Evolutionary conservation across 768 basidiomycete genomes (phyloP).

Genomic region (Rhodotorula paludigena): DNA sequence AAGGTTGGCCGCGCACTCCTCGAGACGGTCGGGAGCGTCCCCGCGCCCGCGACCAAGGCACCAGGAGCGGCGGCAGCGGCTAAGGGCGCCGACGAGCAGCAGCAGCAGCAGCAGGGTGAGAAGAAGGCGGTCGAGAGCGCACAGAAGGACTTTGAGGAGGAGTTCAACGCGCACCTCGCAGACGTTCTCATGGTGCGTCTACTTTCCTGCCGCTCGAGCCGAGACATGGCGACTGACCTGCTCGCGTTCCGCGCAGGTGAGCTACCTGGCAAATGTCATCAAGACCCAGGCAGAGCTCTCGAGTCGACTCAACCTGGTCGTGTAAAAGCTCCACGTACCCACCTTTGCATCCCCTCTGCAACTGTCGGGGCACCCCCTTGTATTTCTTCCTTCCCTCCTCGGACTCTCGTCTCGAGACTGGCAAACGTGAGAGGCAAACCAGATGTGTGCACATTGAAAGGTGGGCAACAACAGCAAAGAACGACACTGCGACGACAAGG

Average conservation of each 20-base stretch:
- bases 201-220: background rate
- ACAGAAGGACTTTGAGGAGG: constrained; percentile 47
- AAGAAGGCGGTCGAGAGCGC: constrained; percentile 45
- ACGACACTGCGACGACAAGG: no score
- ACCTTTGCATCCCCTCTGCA: no score
- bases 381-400: no score
- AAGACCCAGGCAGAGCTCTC: constrained; percentile 74
- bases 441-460: no score
- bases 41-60: constrained; percentile 46
- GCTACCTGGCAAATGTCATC: constrained; percentile 87
- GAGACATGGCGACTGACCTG: background rate
- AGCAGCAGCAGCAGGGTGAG: background rate
- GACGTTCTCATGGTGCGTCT: constrained; percentile 69
- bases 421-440: no score
- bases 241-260: constrained; percentile 52
- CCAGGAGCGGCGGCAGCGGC: background rate
- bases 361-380: no score
- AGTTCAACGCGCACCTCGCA: constrained; percentile 67
- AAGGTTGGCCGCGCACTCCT: constrained; percentile 86
- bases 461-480: background rate
- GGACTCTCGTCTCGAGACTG: no score
- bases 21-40: constrained; percentile 68
- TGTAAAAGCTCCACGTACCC: no score
- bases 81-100: background rate
- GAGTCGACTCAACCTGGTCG: constrained; percentile 3